Percentiles rank a stretch among this genome's conserved stretches.
Evolutionary conservation across 2,329 filamentous ascomycete species (phyloP).

Genomic region (Colletotrichum sp.): DNA sequence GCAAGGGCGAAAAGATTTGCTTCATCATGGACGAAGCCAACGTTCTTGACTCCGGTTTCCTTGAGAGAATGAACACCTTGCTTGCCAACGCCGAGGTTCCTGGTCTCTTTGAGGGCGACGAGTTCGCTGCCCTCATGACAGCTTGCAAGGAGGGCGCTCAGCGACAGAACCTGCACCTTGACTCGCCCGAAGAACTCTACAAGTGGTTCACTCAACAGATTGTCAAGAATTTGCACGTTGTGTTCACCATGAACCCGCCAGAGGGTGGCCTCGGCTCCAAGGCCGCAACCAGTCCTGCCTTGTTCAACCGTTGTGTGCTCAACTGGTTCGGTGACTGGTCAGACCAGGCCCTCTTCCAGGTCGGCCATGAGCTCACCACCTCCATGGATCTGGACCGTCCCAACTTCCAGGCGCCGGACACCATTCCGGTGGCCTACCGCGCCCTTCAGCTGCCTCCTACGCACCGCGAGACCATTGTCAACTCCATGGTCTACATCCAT

Average conservation of each 20-base stretch:
- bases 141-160: conserved; percentile 98
- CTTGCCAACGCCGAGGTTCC: conserved; percentile 99
- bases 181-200: conserved; percentile 99
- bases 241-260: conserved; percentile 99
- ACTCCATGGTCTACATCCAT: conserved; percentile 99
- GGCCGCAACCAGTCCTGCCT: conserved; percentile 93
- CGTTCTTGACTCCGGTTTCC: conserved; percentile 96
- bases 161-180: conserved; percentile 89
- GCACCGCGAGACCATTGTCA: conserved; percentile 91
- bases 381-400: conserved; percentile 93
- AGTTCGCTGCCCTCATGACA: conserved; percentile 98
- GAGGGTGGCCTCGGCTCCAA: conserved; percentile 94
- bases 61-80: conserved; percentile 98
- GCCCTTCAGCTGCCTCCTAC: conserved; percentile 84
- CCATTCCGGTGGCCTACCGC: conserved; percentile 90
- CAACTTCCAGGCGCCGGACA: conserved; percentile 86
- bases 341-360: conserved; percentile 97
- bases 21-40: conserved; percentile 99
- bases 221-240: conserved; percentile 97
- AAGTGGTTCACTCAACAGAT: conserved; percentile 99
- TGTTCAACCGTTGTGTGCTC: conserved; percentile 99
- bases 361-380: conserved; percentile 92
- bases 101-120: conserved; percentile 98
- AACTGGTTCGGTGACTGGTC: conserved; percentile 99
- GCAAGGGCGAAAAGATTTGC: conserved; percentile 99